Conservation (phyloP, 2,329 filamentous ascomycete species). For the Hypoxylon sp. region DNA sequence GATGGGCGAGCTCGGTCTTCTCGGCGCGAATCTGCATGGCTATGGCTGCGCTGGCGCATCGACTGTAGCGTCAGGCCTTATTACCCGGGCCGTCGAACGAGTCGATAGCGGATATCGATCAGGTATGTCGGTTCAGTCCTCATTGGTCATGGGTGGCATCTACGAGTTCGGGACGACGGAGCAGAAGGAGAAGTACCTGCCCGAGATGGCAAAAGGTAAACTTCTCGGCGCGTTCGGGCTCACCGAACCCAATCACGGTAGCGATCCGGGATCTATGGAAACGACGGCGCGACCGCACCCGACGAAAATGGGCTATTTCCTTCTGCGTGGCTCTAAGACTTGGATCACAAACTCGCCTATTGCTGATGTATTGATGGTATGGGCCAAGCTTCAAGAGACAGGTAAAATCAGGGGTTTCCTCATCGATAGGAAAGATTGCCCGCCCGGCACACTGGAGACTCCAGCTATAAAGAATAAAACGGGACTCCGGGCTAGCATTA, state of each 20-base stretch:
- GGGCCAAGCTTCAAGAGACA: constrained; percentile 92
- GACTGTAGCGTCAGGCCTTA: constrained; percentile 88
- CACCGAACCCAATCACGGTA: constrained; percentile 94
- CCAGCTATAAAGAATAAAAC: constrained; percentile 96
- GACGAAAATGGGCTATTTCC: constrained; percentile 84
- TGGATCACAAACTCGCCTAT: constrained; percentile 98
- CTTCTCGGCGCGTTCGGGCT: constrained; percentile 88
- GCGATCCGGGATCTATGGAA: constrained; percentile 93
- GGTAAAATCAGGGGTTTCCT: constrained; percentile 96
- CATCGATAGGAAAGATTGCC: constrained; percentile 87
- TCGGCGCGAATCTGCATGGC: constrained; percentile 88
- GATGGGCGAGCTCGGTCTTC: constrained; percentile 92
- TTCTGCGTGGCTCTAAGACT: constrained; percentile 86
- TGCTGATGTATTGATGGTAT: constrained; percentile 86
- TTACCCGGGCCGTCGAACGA: constrained; percentile 90
- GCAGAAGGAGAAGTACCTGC: constrained; percentile 87
- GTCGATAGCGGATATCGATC: constrained; percentile 94
- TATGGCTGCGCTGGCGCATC: constrained; percentile 91
- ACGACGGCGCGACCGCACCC: constrained; percentile 87
- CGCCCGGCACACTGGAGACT: constrained; percentile 89
- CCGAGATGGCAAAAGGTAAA: constrained; percentile 85
- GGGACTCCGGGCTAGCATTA: constrained; percentile 91
- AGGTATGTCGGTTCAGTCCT: constrained; percentile 93
- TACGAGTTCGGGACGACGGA: constrained; percentile 89
- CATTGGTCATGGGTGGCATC: constrained; percentile 93